These are phyloP conservation scores for Daldinia grandis DNA, from an alignment of 495 filamentous ascomycete species.

Conservation along the genomic window DNA sequence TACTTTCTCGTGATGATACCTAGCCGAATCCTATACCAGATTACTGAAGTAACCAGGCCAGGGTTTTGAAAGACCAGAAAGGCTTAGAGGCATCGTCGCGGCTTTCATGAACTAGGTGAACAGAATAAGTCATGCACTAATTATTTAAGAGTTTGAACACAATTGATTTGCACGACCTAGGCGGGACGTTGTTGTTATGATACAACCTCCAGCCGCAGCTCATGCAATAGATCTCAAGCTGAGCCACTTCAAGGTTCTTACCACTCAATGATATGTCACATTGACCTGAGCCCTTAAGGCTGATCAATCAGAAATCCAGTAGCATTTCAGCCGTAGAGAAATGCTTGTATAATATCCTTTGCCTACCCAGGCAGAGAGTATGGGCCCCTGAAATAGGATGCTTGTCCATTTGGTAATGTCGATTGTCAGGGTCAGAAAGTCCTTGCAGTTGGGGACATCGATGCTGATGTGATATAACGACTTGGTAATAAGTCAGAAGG, in stretches of 20 bases:
- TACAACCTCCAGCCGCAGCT: not conserved
- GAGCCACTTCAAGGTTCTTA: not conserved
- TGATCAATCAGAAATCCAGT: not conserved
- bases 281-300: not conserved
- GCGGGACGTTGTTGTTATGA: not conserved
- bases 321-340: not conserved
- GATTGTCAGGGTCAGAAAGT: not conserved
- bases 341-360: not conserved
- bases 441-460: not conserved
- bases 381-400: not conserved
- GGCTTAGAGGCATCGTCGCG: not conserved
- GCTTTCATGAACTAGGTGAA: not conserved
- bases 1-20: not conserved
- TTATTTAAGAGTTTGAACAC: not conserved
- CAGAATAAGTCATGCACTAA: not conserved
- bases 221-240: not conserved
- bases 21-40: not conserved
- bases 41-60: not conserved
- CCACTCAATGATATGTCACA: not conserved
- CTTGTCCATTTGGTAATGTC: not conserved
- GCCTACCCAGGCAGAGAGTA: not conserved
- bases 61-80: not conserved
- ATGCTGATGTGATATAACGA: not conserved
- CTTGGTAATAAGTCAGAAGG: not conserved
- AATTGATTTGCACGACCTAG: not conserved